These are phyloP conservation scores for Litchi chinensis DNA, from an alignment of 345 rosid genomes.

Conservation along the genomic window DNA sequence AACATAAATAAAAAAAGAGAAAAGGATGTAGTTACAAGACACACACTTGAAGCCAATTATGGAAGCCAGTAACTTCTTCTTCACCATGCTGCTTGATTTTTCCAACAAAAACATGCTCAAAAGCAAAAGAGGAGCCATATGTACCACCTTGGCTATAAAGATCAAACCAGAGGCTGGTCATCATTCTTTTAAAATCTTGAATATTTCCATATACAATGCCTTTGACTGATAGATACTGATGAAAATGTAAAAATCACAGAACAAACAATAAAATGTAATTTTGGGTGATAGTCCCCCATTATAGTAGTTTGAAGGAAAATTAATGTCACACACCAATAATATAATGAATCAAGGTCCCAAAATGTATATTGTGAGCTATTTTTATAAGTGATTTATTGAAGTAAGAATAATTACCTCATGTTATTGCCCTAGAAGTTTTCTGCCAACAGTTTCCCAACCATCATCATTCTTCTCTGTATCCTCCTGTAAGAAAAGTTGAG, in stretches of 20 bases:
- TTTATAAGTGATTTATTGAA: neutral
- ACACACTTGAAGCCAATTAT: too few relatives aligned
- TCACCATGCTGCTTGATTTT: constrained; percentile 80
- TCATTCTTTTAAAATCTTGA: constrained; percentile 69
- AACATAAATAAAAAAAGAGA: too few relatives aligned
- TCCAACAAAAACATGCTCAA: constrained; percentile 97
- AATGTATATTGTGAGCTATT: neutral
- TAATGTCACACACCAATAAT: neutral
- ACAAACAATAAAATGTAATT: neutral
- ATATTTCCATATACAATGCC: constrained; percentile 61
- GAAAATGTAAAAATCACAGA: constrained; percentile 16
- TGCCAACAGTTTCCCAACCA: constrained; percentile 86
- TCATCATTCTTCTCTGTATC: constrained; percentile 43
- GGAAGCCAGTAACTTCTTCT: constrained; percentile 79
- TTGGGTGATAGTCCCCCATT: neutral
- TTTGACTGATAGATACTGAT: constrained; percentile 62
- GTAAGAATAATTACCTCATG: constrained; percentile 51
- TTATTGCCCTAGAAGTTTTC: constrained; percentile 51
- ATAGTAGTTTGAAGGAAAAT: neutral
- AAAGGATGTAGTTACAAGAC: too few relatives aligned
- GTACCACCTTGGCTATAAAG: constrained; percentile 86
- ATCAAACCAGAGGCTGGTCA: constrained; percentile 80
- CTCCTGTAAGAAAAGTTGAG: constrained; percentile 35
- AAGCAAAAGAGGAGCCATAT: constrained; percentile 82
- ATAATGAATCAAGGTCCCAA: neutral